Conservation (phyloP, 768 basidiomycete species). For the Psilocybe tampanensis region DNA sequence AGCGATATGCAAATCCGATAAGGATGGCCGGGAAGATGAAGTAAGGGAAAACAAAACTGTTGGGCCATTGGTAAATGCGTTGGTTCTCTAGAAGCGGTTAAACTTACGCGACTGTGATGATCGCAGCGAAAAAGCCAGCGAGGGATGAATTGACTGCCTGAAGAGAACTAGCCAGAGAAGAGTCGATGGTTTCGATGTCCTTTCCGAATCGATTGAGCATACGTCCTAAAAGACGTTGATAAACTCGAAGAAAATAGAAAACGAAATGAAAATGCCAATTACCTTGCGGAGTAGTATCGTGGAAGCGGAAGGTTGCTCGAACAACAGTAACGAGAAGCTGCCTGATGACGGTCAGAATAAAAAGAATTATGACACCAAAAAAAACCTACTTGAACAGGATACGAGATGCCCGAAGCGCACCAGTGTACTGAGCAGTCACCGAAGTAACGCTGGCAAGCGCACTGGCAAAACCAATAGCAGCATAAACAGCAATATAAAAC, state of each 20-base stretch:
- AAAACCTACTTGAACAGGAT: constrained; percentile 34
- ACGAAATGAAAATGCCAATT: background rate
- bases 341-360: constrained; percentile 30
- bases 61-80: background rate
- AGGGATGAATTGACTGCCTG: constrained; percentile 79
- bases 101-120: constrained; percentile 70
- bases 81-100: background rate
- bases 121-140: constrained; percentile 75
- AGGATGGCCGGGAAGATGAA: constrained; percentile 80
- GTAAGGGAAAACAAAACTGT: constrained; percentile 72
- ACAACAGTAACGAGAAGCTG: constrained; percentile 70
- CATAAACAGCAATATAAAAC: constrained; percentile 65
- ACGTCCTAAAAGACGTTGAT: constrained; percentile 47
- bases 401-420: constrained; percentile 42
- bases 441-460: constrained; percentile 47
- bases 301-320: constrained; percentile 82
- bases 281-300: constrained; percentile 84
- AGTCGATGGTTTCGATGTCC: constrained; percentile 89
- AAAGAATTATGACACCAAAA: constrained; percentile 4
- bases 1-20: constrained; percentile 75
- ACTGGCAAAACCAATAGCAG: constrained; percentile 50
- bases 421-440: constrained; percentile 53
- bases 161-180: constrained; percentile 64
- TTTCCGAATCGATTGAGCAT: constrained; percentile 88
- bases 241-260: background rate